Evolutionary conservation across 140 eudicot species (phyloP).

Genomic region (Erigeron philadelphicus): DNA sequence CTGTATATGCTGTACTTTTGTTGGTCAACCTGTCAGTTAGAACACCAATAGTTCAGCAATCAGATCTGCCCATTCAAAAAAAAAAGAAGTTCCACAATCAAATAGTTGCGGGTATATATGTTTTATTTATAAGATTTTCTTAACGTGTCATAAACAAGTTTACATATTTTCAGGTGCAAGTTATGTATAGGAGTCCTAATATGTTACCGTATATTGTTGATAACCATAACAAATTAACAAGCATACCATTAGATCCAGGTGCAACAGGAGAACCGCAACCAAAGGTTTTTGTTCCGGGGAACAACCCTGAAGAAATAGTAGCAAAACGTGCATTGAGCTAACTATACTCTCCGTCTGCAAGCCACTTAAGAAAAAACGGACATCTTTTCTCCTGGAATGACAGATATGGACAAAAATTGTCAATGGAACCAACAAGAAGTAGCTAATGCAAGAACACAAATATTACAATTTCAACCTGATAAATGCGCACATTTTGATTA

Average conservation of each 20-base stretch:
- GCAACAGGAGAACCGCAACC: conserved; percentile 60
- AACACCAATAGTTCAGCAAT: conserved; percentile 14
- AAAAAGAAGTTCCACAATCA: not conserved
- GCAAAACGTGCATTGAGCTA: conserved; percentile 53
- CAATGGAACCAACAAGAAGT: conserved; percentile 11
- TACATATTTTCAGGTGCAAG: not conserved
- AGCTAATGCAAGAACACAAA: not conserved
- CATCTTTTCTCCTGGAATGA: conserved; percentile 57
- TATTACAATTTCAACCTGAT: not conserved
- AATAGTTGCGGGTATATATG: not conserved
- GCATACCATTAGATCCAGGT: conserved; percentile 68
- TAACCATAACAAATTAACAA: not conserved
- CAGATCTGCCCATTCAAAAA: not conserved
- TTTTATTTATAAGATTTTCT: not conserved
- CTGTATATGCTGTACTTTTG: conserved; percentile 43
- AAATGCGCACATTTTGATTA: not conserved
- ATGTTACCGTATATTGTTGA: not conserved
- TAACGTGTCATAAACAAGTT: conserved; percentile 6
- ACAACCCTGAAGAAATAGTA: conserved; percentile 49
- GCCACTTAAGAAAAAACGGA: conserved; percentile 42
- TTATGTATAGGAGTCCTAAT: not conserved
- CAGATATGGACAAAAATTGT: conserved; percentile 12
- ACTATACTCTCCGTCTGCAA: conserved; percentile 42
- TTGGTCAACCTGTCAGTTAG: conserved; percentile 49
- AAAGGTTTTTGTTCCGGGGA: conserved; percentile 47